A percentile compares a stretch with the other conserved stretches of the same genome.
These are phyloP conservation scores for Lentinula guzmanii DNA, from an alignment of 768 basidiomycete genomes.

Conservation along the genomic window DNA sequence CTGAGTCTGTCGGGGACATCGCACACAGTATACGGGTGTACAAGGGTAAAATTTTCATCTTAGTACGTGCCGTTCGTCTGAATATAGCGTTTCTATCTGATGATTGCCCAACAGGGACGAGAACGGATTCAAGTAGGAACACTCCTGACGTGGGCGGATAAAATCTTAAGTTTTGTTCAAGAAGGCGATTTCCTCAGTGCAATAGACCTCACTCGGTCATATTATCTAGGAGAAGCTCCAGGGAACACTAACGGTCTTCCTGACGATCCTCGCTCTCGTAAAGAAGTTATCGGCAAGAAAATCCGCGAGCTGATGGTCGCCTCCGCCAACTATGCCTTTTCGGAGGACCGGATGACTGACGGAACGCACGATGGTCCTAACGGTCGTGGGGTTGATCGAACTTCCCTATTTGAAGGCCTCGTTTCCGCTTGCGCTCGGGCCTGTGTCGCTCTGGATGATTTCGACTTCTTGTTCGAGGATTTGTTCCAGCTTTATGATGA, in stretches of 20 bases:
- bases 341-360: slow-evolving; percentile 91
- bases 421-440: slow-evolving; percentile 74
- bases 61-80: slow-evolving; percentile 49
- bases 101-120: slow-evolving; percentile 41
- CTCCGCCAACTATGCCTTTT: slow-evolving; percentile 86
- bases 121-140: slow-evolving; percentile 75
- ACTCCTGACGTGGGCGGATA: slow-evolving; percentile 92
- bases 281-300: slow-evolving; percentile 63
- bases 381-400: slow-evolving; percentile 89
- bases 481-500: slow-evolving; percentile 88
- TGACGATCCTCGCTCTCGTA: slow-evolving; percentile 49
- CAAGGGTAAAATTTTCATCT: slow-evolving; percentile 85
- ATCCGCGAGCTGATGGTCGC: slow-evolving; percentile 82
- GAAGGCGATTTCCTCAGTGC: slow-evolving; percentile 86
- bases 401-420: slow-evolving; percentile 82
- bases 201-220: slow-evolving; percentile 78
- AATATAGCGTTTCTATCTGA: slow-evolving; percentile 4
- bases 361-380: slow-evolving; percentile 76
- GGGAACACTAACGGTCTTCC: slow-evolving; percentile 89
- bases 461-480: slow-evolving; percentile 89
- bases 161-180: slow-evolving; percentile 77
- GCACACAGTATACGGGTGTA: slow-evolving; percentile 73
- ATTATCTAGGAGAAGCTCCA: slow-evolving; percentile 73
- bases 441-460: slow-evolving; percentile 73
- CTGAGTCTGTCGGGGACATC: slow-evolving; percentile 46